Evolutionary conservation across 352 stramenopile genomes (phyloP).

Genomic region (Phytophthora parvispora): DNA sequence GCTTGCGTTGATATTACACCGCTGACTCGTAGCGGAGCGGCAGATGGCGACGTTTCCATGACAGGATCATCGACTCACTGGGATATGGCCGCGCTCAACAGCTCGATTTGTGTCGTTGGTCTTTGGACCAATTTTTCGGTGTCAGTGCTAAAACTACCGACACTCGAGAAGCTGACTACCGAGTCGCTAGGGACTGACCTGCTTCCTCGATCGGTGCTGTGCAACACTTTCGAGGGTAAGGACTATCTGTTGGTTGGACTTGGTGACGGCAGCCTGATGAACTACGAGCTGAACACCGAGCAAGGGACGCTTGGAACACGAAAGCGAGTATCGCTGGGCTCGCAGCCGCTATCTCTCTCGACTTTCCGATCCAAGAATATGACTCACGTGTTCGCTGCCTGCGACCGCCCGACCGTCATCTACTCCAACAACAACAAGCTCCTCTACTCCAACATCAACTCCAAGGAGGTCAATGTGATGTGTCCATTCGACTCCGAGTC

Average conservation of each 20-base stretch:
- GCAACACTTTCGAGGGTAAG: conserved; percentile 86
- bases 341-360: conserved; percentile 95
- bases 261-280: conserved; percentile 97
- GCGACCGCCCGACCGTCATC: conserved; percentile 98
- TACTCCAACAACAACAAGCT: conserved; percentile 98
- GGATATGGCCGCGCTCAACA: conserved; percentile 63
- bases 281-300: conserved; percentile 85
- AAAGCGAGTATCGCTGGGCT: conserved; percentile 97
- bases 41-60: conserved; percentile 77
- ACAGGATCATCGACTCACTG: conserved; percentile 50
- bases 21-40: conserved; percentile 33
- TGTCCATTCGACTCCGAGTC: conserved; percentile 93
- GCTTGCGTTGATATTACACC: conserved; percentile 94
- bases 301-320: conserved; percentile 64
- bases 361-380: conserved; percentile 94
- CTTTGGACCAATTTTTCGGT: conserved; percentile 96
- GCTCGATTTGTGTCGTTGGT: conserved; percentile 84
- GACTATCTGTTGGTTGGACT: conserved; percentile 97
- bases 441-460: conserved; percentile 97
- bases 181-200: conserved; percentile 84
- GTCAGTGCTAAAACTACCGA: conserved; percentile 86
- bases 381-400: conserved; percentile 97
- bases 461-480: conserved; percentile 95
- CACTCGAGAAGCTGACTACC: conserved; percentile 71
- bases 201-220: conserved; percentile 90